Evolutionary conservation across 129 eudicot genomes (phyloP), one percentile per base, ranked within the genome.

Genomic region (Calendula officinalis): DNA sequence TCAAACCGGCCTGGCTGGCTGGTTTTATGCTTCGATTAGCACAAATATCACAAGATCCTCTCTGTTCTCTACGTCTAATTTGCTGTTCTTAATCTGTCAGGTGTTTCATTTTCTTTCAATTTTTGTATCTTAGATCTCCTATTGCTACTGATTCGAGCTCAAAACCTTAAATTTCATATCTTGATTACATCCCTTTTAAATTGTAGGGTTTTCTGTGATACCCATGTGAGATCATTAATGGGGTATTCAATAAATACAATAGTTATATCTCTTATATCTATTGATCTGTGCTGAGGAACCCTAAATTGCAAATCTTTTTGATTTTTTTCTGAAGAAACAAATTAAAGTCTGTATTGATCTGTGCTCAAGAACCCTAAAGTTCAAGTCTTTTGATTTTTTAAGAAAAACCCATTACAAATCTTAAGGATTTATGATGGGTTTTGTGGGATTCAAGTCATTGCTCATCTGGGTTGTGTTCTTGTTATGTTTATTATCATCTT

Each of bases 1-100:
- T 75, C 80, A 78, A 62, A 51, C 79, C 66, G 73, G 56, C 64
- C 73, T 53, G 70, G 66, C 71, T 52, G 53, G 72, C 48, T 71
- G 49, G 72, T 69, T 70, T 82, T 54, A 16, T 74, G 48, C 65
- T 56, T 42, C 56, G 11, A 35, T 62, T 52, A 36, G 3, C 59
- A 12, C 22, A 13, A 7, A 34, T 38, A 30, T 45, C 54, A 11
- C 39, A 43, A 58, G 8, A 49, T 41, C 75, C 17, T 27, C 54
- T 52, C 66, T 47, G 16, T 32, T 70, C 45, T 49, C 1, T 47
- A 32, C 66, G 48, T 66, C 76, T 70, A 47, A 61, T 77, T 65
- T 51, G 47, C 59, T 76, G 72, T 54, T 63, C 52, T 65, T 77
- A n/a, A 53, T 38, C 73, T 72, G 65, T 56, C 80, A 75, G 71